Evolutionary conservation across 805 yeast species (phyloP), one percentile per base, ranked within the genome.

Genomic region (Starmerella davenportii): DNA sequence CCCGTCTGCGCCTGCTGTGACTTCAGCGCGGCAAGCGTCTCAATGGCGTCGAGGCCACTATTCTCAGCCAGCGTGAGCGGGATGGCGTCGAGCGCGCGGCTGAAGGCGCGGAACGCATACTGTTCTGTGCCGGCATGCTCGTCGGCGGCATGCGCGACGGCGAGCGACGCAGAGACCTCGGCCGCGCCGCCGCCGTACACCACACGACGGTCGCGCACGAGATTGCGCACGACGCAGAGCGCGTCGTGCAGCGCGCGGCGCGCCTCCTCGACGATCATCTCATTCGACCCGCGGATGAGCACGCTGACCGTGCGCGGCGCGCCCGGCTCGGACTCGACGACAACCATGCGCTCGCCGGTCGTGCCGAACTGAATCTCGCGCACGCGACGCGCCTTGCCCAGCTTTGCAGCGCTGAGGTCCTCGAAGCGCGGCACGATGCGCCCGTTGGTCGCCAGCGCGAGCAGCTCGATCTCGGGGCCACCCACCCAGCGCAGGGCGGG

Each of bases 111-210:
- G 74, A 90, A 82, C 1, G 96, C 96, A 57, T 90, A 90, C 65
- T 92, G 98, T 53, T 87, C 95, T 46, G 87, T 87, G 41, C 96
- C 96, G 51, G 76, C 76, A 60, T 80, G 93, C 54, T 72, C 74
- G 58, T 87, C 95, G 36, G 96, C 95, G 47, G 79, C 93, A 36
- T 77, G 80, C 41, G 82, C 67, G 14, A 90, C 93, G 15, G 90
- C 92, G 50, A 90, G 63, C 13, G 96, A 84, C 65, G 93, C 79
- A 2, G 94, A 70, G 38, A 90, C 75, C 63, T 90, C 99, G 28
- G 96, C 92, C 18, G 98, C 93, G 49, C 99, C 99, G 51, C 99
- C 99, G 46, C 99, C 99, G 55, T 90, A 90, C n/a, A 92, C 95
- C 34, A 90, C 81, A 59, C 95, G 72, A 57, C 74, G 77, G 59